Percentiles rank a stretch among this genome's conserved stretches.
These are phyloP conservation scores for Nemophila menziesii DNA, from an alignment of 257 asterid species.

Conservation along the genomic window DNA sequence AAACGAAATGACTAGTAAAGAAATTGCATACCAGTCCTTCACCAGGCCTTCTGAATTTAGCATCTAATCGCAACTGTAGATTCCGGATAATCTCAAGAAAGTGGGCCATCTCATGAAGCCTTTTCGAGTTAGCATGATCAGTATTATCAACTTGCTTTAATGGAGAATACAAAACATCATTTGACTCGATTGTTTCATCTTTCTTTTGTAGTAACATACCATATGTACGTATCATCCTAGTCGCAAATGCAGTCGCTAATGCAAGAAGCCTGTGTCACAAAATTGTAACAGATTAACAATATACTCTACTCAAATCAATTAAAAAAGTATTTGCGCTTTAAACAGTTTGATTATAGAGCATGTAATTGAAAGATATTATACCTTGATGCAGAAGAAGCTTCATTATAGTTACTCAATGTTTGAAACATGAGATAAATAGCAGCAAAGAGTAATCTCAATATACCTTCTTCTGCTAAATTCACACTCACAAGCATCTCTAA, in stretches of 20 bases:
- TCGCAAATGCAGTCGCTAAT: conserved; percentile 67
- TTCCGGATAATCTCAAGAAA: conserved; percentile 61
- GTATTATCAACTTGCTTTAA: conserved; percentile 27
- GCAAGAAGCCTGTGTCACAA: conserved; percentile 86
- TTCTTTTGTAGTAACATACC: conserved; percentile 59
- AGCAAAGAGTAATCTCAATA: conserved; percentile 76
- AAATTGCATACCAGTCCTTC: conserved; percentile 41
- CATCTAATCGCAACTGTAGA: conserved; percentile 55
- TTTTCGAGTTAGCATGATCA: conserved; percentile 30
- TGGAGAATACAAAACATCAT: conserved; percentile 25
- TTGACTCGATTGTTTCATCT: conserved; percentile 28
- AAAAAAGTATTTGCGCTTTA: not conserved
- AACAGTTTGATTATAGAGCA: not conserved
- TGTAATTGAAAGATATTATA: conserved; percentile 21
- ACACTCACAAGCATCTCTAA: conserved; percentile 66
- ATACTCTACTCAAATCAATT: not conserved
- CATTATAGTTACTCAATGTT: conserved; percentile 55
- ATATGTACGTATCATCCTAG: conserved; percentile 52
- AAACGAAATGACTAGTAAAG: conserved; percentile 10
- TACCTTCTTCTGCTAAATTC: conserved; percentile 84
- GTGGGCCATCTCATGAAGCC: conserved; percentile 62
- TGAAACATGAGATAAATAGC: conserved; percentile 59
- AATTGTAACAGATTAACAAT: conserved; percentile 7
- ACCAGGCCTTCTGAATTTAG: conserved; percentile 61
- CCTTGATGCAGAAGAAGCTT: conserved; percentile 87